phyloP scores from a whole-genome alignment of 2,329 filamentous ascomycete species.

The Pseudofabraea citricarpa region DNA sequence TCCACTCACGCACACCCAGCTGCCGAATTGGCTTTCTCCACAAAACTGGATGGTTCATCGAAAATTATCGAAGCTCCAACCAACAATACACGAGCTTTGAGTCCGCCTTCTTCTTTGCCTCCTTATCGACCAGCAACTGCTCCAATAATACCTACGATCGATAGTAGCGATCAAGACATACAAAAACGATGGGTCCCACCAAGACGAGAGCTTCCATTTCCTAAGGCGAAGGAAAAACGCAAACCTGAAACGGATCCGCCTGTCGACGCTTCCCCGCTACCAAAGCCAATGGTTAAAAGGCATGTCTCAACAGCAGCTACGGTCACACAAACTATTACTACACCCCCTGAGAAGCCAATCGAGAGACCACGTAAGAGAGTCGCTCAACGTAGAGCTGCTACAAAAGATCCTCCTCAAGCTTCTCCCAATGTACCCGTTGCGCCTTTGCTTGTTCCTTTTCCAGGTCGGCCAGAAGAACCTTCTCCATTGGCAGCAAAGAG shows the following conservation, averaged over 20 bases:
- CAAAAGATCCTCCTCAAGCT: neutral
- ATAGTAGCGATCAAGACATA: constrained; percentile 1
- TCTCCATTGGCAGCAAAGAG: constrained; percentile 18
- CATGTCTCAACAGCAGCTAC: too few relatives aligned
- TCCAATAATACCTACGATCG: constrained; percentile 4
- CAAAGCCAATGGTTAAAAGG: constrained; percentile 22
- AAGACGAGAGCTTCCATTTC: constrained; percentile 22
- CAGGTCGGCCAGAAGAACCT: constrained; percentile 2
- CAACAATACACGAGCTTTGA: too few relatives aligned
- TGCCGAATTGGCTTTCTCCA: too few relatives aligned
- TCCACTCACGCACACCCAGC: too few relatives aligned
- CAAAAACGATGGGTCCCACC: constrained; percentile 16
- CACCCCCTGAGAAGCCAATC: too few relatives aligned
- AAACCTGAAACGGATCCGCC: constrained; percentile 5
- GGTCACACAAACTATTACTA: too few relatives aligned
- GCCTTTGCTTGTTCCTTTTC: neutral
- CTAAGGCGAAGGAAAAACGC: constrained; percentile 6
- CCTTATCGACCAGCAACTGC: constrained; percentile 13
- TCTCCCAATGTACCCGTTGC: too few relatives aligned
- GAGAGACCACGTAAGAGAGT: too few relatives aligned
- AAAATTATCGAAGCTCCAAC: too few relatives aligned
- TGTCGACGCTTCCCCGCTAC: constrained; percentile 15
- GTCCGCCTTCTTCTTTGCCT: too few relatives aligned
- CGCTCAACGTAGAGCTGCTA: neutral
- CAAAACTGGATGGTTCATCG: too few relatives aligned